Evolutionary conservation across 306 rosid genomes (phyloP).

Genomic region (Gynostemma pentaphyllum): DNA sequence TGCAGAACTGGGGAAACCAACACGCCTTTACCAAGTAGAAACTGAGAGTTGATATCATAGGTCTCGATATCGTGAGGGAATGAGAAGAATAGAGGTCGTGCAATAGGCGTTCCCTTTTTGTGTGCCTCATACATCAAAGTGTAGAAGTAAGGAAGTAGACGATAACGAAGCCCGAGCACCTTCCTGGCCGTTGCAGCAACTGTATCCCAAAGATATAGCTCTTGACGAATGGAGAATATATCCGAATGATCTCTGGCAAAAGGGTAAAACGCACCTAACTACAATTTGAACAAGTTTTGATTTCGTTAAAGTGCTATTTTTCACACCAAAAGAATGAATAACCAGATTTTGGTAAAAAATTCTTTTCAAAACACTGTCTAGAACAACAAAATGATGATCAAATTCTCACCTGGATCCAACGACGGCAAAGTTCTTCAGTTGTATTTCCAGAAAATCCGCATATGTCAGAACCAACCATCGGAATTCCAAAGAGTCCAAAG

Average conservation of each 20-base stretch:
- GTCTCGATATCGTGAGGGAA: slow-evolving; percentile 67
- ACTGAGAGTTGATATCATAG: slow-evolving; percentile 58
- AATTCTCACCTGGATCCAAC: slow-evolving; percentile 83
- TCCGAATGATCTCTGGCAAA: slow-evolving; percentile 81
- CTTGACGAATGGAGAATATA: slow-evolving; percentile 32
- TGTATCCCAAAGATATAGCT: slow-evolving; percentile 80
- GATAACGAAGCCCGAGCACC: slow-evolving; percentile 73
- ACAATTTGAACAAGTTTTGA: slow-evolving; percentile 7
- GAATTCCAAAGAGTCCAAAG: slow-evolving; percentile 73
- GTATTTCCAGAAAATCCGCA: slow-evolving; percentile 68
- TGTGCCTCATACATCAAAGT: slow-evolving; percentile 71
- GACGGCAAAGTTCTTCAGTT: slow-evolving; percentile 71
- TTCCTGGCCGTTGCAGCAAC: slow-evolving; percentile 73
- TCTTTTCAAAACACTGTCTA: neutral
- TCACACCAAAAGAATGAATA: neutral
- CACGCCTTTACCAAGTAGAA: slow-evolving; percentile 59
- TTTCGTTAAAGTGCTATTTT: neutral
- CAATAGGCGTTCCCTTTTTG: slow-evolving; percentile 64
- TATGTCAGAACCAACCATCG: slow-evolving; percentile 93
- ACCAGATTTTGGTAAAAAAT: neutral
- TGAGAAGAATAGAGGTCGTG: slow-evolving; percentile 79
- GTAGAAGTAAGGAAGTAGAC: slow-evolving; percentile 77
- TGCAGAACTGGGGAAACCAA: slow-evolving; percentile 65
- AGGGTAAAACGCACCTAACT: slow-evolving; percentile 92
- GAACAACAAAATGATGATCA: neutral